phyloP scores from a whole-genome alignment of 2,329 filamentous ascomycete genomes.

The Xylaria sp. region DNA sequence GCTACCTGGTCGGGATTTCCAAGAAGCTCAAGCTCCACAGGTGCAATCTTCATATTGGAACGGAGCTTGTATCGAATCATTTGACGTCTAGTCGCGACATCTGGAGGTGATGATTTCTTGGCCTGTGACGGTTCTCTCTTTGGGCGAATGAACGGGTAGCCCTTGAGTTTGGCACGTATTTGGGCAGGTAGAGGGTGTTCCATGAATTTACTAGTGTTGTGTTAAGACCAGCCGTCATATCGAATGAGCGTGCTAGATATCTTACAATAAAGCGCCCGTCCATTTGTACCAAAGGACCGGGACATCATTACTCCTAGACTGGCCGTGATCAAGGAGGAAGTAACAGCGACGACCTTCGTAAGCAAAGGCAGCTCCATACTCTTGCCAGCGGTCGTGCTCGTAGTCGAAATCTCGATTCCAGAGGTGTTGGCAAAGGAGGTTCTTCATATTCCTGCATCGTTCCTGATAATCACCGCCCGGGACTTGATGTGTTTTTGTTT shows the following conservation, averaged over 20 bases:
- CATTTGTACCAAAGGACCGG: conserved; percentile 40
- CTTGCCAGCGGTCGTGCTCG: conserved; percentile 33
- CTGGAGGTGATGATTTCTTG: neutral
- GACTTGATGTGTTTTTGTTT: conserved; percentile 38
- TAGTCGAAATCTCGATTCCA: conserved; percentile 40
- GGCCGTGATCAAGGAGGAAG: conserved; percentile 41
- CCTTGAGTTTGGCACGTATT: conserved; percentile 19
- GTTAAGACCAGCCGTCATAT: conserved; percentile 9
- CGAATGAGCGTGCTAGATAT: conserved; percentile 11
- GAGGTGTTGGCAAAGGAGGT: conserved; percentile 39
- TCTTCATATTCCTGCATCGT: conserved; percentile 35
- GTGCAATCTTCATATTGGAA: conserved; percentile 30
- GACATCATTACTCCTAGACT: conserved; percentile 31
- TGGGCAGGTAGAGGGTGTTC: conserved; percentile 18
- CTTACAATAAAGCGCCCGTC: conserved; percentile 37
- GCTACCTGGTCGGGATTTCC: conserved; percentile 25
- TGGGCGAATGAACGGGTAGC: conserved; percentile 19
- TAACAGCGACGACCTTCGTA: conserved; percentile 36
- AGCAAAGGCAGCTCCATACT: conserved; percentile 33
- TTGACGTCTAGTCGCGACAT: conserved; percentile 31
- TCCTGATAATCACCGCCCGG: conserved; percentile 38
- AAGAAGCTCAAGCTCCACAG: conserved; percentile 24
- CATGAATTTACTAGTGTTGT: conserved; percentile 4
- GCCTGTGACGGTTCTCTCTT: neutral
- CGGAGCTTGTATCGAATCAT: conserved; percentile 30